Conservation (phyloP, 306 rosid genomes). For the Hylodesmum podocarpum region DNA sequence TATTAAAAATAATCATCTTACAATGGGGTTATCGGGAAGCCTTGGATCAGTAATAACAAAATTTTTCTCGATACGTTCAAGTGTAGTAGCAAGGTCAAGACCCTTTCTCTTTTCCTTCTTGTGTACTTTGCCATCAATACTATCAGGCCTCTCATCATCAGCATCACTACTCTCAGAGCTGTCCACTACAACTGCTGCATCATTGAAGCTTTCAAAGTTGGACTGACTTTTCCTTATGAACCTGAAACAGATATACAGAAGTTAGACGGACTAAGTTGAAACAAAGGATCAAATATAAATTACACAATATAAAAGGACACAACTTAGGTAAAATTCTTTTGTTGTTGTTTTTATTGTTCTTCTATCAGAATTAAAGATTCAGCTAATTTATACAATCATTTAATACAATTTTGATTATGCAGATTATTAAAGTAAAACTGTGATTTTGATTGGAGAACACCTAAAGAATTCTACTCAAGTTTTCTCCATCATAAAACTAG, state of each 20-base stretch:
- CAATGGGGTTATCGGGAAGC: constrained; percentile 96
- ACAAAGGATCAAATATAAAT: background rate
- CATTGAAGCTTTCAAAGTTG: constrained; percentile 40
- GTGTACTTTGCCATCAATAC: constrained; percentile 49
- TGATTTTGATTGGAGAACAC: no score
- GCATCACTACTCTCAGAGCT: constrained; percentile 38
- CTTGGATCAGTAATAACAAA: constrained; percentile 97
- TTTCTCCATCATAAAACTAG: background rate
- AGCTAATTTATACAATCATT: no score
- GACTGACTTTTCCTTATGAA: constrained; percentile 57
- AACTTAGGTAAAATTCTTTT: no score
- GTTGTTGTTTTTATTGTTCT: no score
- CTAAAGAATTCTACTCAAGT: no score
- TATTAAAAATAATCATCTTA: constrained; percentile 33
- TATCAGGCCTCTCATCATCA: constrained; percentile 48
- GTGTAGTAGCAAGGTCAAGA: constrained; percentile 95
- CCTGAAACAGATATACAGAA: constrained; percentile 35
- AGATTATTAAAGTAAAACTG: no score
- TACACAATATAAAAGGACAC: no score
- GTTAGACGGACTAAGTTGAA: background rate
- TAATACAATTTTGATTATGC: no score
- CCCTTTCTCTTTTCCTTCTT: constrained; percentile 91
- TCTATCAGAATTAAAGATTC: no score
- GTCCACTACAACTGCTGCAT: constrained; percentile 30
- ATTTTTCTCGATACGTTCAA: constrained; percentile 96